Conservation (phyloP, 176 grass and related monocot species). For the Triticum turgidum region DNA sequence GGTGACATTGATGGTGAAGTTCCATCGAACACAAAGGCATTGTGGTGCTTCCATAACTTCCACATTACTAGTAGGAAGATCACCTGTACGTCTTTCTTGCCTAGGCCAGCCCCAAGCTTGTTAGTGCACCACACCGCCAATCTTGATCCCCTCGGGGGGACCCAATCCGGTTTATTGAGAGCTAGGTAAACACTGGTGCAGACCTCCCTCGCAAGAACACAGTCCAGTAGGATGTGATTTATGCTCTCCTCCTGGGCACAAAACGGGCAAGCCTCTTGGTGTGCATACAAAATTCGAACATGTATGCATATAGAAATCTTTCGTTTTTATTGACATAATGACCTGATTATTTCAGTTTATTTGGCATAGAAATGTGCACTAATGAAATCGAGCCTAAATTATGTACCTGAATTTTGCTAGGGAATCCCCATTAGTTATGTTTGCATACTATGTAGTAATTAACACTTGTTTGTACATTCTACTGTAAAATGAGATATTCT, state of each 20-base stretch:
- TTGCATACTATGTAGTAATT: not conserved
- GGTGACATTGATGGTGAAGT: not conserved
- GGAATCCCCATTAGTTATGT: not conserved
- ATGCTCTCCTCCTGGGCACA: not conserved
- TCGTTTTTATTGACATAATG: not conserved
- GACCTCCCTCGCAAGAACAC: not conserved
- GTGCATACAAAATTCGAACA: not conserved
- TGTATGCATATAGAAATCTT: not conserved
- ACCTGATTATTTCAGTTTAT: not conserved
- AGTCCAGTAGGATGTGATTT: not conserved
- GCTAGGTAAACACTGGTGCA: not conserved
- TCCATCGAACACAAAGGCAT: not conserved
- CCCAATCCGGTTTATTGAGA: not conserved
- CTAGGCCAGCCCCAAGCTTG: too few species aligned
- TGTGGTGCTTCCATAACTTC: not conserved
- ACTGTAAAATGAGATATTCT: not conserved
- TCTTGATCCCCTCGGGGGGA: too few species aligned
- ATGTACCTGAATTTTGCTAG: not conserved
- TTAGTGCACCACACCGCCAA: too few species aligned
- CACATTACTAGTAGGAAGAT: not conserved
- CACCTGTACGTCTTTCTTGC: too few species aligned
- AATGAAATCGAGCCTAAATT: not conserved
- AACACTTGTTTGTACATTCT: conserved; percentile 7
- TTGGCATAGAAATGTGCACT: not conserved
- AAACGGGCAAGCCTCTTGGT: not conserved